Conservation (phyloP, 2,329 filamentous ascomycete genomes). For the Fusarium pseudoanthophilum region DNA sequence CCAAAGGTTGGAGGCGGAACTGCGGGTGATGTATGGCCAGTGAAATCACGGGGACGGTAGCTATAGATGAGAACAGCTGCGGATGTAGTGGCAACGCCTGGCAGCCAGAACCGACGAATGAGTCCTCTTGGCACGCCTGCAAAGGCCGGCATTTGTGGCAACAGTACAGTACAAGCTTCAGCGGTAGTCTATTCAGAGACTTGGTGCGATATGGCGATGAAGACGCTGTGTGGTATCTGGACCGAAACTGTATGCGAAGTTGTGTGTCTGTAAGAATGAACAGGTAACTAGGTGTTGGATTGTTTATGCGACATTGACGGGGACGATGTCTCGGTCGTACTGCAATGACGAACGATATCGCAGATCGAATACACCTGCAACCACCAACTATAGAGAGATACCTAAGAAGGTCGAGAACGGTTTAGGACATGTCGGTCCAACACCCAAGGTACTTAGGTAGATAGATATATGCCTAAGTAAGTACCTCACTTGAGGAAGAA, state of each 20-base stretch:
- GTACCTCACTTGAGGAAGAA: not conserved
- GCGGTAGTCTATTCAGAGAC: not conserved
- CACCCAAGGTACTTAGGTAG: too few species aligned
- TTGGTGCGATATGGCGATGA: not conserved
- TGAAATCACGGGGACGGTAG: slow-evolving; percentile 78
- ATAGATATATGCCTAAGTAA: too few species aligned
- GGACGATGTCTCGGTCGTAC: not conserved
- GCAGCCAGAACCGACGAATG: slow-evolving; percentile 57
- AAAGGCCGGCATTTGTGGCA: slow-evolving; percentile 31
- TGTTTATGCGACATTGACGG: not conserved
- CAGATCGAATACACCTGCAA: not conserved
- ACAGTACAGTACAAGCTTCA: too few species aligned
- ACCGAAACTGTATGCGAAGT: not conserved
- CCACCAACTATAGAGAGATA: not conserved
- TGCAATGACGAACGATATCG: not conserved
- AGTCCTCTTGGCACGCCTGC: slow-evolving; percentile 35
- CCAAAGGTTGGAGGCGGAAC: slow-evolving; percentile 78
- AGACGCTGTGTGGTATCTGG: not conserved
- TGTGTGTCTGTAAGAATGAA: not conserved
- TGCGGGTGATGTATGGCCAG: slow-evolving; percentile 73
- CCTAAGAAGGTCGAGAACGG: too few species aligned
- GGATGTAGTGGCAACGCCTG: slow-evolving; percentile 55
- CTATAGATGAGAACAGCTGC: slow-evolving; percentile 60
- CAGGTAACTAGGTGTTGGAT: not conserved
- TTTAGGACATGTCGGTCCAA: too few species aligned